These are phyloP conservation scores for Globisporangium abappressorium DNA, from an alignment of 352 stramenopile genomes.

Conservation along the genomic window DNA sequence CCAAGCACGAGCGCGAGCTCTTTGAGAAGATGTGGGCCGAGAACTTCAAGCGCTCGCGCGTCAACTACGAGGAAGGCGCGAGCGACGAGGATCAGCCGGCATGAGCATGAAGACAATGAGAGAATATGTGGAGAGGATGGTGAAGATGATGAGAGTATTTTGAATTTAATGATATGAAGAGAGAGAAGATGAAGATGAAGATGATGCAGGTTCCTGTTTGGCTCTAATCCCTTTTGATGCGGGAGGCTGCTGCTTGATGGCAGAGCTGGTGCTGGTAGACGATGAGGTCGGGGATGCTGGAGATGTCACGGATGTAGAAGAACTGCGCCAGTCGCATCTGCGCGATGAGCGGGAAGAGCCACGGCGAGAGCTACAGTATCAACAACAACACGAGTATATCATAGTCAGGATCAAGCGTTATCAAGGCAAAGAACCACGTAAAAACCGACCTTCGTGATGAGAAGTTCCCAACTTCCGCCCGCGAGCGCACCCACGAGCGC, in stretches of 20 bases:
- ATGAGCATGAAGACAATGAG: background rate
- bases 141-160: conserved; percentile 12
- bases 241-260: background rate
- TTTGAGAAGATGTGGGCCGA: conserved; percentile 97
- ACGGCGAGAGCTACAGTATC: conserved; percentile 34
- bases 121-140: background rate
- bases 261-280: conserved; percentile 72
- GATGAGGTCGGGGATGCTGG: conserved; percentile 74
- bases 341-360: conserved; percentile 58
- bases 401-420: background rate
- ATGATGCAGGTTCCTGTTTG: background rate
- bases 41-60: conserved; percentile 93
- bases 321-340: conserved; percentile 44
- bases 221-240: conserved; percentile 13
- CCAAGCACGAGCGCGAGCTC: conserved; percentile 90
- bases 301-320: conserved; percentile 73
- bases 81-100: background rate
- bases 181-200: conserved; percentile 4
- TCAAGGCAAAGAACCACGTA: background rate
- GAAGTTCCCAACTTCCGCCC: conserved; percentile 53
- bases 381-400: background rate
- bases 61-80: conserved; percentile 46
- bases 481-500: conserved; percentile 39
- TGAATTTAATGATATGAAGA: conserved; percentile 17
- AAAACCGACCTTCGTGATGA: conserved; percentile 21